These are phyloP conservation scores for Crucibulum laeve DNA, from an alignment of 768 basidiomycete species.

Conservation along the genomic window DNA sequence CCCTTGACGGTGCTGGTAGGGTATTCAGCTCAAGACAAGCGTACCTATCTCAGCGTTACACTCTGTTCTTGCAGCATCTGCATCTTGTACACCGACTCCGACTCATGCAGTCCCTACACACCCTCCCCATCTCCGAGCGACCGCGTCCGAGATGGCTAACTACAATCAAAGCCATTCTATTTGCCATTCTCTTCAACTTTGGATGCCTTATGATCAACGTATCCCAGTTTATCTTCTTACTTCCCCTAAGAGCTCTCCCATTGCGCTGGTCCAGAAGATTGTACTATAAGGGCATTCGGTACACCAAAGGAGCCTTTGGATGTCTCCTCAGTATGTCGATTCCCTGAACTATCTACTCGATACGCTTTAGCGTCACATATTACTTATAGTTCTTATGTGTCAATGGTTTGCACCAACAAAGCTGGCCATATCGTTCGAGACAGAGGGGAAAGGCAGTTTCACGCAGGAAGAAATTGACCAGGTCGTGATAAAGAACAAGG, in stretches of 20 bases:
- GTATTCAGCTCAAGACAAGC: too few relatives aligned
- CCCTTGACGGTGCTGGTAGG: too few relatives aligned
- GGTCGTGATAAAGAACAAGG: slow-evolving; percentile 50
- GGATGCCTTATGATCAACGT: slow-evolving; percentile 68
- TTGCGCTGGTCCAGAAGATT: slow-evolving; percentile 45
- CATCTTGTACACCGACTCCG: slow-evolving; percentile 15
- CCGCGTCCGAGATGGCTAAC: slow-evolving; percentile 51
- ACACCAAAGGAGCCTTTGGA: slow-evolving; percentile 82
- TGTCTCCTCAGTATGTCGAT: slow-evolving; percentile 58
- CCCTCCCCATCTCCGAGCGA: slow-evolving; percentile 49
- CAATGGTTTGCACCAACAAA: slow-evolving; percentile 81
- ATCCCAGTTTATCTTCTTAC: slow-evolving; percentile 67
- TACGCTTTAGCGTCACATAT: background rate
- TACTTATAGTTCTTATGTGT: slow-evolving; percentile 61
- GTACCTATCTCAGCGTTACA: too few relatives aligned
- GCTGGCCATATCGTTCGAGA: slow-evolving; percentile 71
- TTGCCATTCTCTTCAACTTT: slow-evolving; percentile 52
- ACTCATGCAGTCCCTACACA: too few relatives aligned
- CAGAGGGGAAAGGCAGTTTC: slow-evolving; percentile 60
- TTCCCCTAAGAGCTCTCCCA: slow-evolving; percentile 67
- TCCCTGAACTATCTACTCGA: background rate
- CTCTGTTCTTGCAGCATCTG: too few relatives aligned
- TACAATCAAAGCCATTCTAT: slow-evolving; percentile 44
- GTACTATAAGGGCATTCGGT: slow-evolving; percentile 69
- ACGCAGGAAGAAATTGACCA: slow-evolving; percentile 52